A percentile compares a stretch with the other conserved stretches of the same genome.
Conservation (phyloP, 2,329 filamentous ascomycete genomes). For the Calonectria naviculata region DNA sequence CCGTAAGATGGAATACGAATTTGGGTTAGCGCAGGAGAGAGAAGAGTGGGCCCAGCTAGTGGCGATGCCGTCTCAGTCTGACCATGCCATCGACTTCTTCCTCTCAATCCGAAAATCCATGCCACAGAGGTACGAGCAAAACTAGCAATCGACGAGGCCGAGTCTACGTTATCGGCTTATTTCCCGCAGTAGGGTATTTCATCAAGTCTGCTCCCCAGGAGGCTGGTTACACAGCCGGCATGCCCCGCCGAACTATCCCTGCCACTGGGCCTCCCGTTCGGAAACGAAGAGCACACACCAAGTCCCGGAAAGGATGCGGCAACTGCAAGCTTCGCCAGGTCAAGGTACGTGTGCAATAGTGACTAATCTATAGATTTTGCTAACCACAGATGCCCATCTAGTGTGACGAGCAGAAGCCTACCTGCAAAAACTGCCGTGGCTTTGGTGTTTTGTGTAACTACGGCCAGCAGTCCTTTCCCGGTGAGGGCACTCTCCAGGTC, state of each 20-base stretch:
- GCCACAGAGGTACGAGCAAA: not conserved
- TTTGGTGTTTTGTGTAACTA: not conserved
- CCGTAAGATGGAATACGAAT: not conserved
- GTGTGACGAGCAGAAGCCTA: slow-evolving; percentile 2
- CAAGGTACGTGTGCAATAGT: not conserved
- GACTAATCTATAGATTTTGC: not conserved
- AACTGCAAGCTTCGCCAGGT: not conserved
- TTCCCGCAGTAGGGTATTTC: not conserved
- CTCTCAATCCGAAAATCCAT: not conserved
- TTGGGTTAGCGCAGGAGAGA: not conserved
- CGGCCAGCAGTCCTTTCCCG: not conserved
- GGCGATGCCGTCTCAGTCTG: not conserved
- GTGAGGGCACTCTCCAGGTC: not conserved
- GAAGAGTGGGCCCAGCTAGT: not conserved
- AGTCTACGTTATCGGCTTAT: not conserved
- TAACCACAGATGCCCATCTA: not conserved
- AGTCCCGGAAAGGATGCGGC: not conserved
- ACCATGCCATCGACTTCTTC: not conserved
- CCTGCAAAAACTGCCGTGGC: not conserved
- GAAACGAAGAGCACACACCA: slow-evolving; percentile 1
- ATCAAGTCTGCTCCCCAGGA: not conserved
- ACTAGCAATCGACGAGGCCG: not conserved
- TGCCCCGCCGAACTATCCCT: not conserved
- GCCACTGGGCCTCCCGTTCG: not conserved
- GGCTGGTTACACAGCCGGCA: not conserved